Conservation (phyloP, 176 grass and related monocot species). For the Juncus inflexus region DNA sequence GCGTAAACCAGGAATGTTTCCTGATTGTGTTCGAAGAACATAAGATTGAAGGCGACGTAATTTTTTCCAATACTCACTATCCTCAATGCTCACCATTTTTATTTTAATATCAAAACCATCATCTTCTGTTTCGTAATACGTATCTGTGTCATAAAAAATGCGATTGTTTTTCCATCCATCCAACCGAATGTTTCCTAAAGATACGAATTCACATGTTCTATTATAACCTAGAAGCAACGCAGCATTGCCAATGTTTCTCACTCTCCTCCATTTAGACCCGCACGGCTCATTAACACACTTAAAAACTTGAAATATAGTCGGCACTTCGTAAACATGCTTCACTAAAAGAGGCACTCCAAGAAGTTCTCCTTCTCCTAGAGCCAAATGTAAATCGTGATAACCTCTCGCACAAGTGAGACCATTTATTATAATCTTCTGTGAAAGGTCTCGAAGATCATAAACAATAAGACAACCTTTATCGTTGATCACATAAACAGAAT, state of each 20-base stretch:
- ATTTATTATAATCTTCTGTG: background rate
- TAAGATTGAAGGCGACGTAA: too few species aligned
- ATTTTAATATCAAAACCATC: too few species aligned
- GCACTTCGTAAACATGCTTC: background rate
- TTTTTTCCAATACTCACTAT: too few species aligned
- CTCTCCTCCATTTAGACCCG: background rate
- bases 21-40: too few species aligned
- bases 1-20: too few species aligned
- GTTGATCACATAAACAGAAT: background rate
- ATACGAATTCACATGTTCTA: too few species aligned
- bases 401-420: background rate
- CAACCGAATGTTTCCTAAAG: too few species aligned
- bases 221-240: background rate
- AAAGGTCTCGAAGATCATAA: slow-evolving; percentile 9
- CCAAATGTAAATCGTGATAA: background rate
- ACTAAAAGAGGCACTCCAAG: background rate
- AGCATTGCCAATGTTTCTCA: slow-evolving; percentile 9
- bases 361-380: slow-evolving; percentile 10
- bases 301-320: background rate
- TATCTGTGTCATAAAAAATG: too few species aligned
- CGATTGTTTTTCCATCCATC: too few species aligned
- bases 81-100: too few species aligned
- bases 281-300: background rate
- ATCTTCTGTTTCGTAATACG: too few species aligned
- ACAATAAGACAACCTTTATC: background rate